These are phyloP conservation scores for Alisma plantagoaquatica DNA, from an alignment of 106 monocot genomes.

Conservation along the genomic window DNA sequence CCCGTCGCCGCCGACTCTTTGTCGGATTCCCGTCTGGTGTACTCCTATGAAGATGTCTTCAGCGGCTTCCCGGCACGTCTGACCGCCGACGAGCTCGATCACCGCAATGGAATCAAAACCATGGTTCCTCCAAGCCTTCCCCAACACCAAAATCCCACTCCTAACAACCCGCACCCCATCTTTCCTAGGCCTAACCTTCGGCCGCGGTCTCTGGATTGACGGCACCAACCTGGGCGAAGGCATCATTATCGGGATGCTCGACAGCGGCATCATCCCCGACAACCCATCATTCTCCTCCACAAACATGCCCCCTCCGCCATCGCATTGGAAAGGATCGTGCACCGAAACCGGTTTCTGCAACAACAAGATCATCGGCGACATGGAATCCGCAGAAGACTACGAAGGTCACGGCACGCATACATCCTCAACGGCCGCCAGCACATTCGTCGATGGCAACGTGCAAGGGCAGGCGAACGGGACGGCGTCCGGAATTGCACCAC, in stretches of 20 bases:
- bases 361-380: slow-evolving; percentile 9
- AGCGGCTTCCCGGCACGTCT: slow-evolving; percentile 16
- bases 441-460: not conserved
- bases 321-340: slow-evolving; percentile 30
- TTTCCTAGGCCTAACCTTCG: not conserved
- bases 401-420: slow-evolving; percentile 19
- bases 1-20: not conserved
- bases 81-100: slow-evolving; percentile 7
- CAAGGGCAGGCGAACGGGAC: slow-evolving; percentile 1
- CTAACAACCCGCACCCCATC: slow-evolving; percentile 7
- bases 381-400: not conserved
- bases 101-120: not conserved
- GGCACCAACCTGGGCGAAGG: not conserved
- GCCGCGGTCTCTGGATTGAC: not conserved
- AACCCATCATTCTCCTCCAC: slow-evolving; percentile 41
- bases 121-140: slow-evolving; percentile 4
- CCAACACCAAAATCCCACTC: not conserved
- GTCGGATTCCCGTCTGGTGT: slow-evolving; percentile 6
- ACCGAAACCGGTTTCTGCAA: not conserved
- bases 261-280: slow-evolving; percentile 12
- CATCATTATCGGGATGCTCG: slow-evolving; percentile 7
- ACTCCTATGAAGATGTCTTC: slow-evolving; percentile 8
- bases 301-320: slow-evolving; percentile 21
- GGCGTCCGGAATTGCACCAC: slow-evolving; percentile 8
- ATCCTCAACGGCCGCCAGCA: slow-evolving; percentile 5